phyloP scores from a whole-genome alignment of 768 basidiomycete genomes.

The Boletus rubroflammeus region DNA sequence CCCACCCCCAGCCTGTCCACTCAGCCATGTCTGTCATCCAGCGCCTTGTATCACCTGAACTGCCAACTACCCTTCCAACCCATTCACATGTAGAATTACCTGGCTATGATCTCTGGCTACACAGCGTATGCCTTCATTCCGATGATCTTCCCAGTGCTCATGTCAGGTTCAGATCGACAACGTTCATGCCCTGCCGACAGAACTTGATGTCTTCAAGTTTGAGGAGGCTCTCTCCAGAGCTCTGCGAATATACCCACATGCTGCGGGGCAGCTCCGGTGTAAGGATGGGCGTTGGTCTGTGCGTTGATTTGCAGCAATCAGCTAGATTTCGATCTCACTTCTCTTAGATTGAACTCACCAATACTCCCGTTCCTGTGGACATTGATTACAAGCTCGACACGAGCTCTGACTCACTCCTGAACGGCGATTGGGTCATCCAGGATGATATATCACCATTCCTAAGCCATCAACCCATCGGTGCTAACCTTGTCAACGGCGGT shows the following conservation, averaged over 20 bases:
- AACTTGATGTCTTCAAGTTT: conserved; percentile 15
- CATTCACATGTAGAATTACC: conserved; percentile 14
- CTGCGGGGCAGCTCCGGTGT: conserved; percentile 20
- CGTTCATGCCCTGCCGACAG: conserved; percentile 19
- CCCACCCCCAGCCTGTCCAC: background rate
- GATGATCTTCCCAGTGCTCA: conserved; percentile 1
- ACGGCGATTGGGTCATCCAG: conserved; percentile 28
- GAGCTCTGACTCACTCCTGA: conserved; percentile 9
- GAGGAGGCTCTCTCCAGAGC: conserved; percentile 22
- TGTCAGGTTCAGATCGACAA: conserved; percentile 9
- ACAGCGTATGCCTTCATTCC: conserved; percentile 9
- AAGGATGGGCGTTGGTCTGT: conserved; percentile 18
- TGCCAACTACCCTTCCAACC: conserved; percentile 12
- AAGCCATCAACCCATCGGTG: conserved; percentile 11
- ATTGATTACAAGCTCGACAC: conserved; percentile 7
- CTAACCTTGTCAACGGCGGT: conserved; percentile 15
- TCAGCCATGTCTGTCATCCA: conserved; percentile 15
- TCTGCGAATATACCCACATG: conserved; percentile 26
- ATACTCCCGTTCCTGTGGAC: conserved; percentile 16
- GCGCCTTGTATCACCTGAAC: conserved; percentile 17
- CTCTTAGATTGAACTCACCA: conserved; percentile 22
- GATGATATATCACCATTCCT: conserved; percentile 19
- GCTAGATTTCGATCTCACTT: background rate
- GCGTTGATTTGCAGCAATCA: background rate
- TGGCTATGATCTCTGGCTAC: conserved; percentile 22